Percentiles rank a stretch among this genome's conserved stretches.
Evolutionary conservation across 306 rosid species (phyloP).

Genomic region (Elaeagnus macrophylla): DNA sequence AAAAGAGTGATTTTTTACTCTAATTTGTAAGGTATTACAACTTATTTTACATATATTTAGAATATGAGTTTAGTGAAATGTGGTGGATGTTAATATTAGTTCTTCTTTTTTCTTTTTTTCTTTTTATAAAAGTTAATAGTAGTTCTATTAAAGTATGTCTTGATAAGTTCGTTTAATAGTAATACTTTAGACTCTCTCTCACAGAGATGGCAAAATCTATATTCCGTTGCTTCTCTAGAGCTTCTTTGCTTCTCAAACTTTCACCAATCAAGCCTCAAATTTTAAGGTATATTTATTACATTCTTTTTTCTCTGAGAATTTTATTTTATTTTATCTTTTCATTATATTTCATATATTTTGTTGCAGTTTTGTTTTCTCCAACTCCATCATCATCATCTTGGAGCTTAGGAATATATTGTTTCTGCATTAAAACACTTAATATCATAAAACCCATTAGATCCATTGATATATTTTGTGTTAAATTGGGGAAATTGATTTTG

Average conservation of each 20-base stretch:
- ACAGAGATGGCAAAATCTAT: slow-evolving; percentile 46
- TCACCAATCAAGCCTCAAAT: slow-evolving; percentile 17
- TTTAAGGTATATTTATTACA: slow-evolving; percentile 42
- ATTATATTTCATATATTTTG: background rate
- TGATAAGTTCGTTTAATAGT: too few relatives aligned
- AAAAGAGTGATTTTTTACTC: too few relatives aligned
- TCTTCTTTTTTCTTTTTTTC: too few relatives aligned
- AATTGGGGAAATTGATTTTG: background rate
- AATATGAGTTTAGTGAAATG: too few relatives aligned
- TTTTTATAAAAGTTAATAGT: too few relatives aligned
- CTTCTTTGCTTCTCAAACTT: slow-evolving; percentile 34
- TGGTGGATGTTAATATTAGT: too few relatives aligned
- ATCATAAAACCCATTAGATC: background rate
- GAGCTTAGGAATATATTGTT: background rate
- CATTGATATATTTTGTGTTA: background rate
- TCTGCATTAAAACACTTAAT: background rate
- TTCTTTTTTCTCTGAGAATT: background rate
- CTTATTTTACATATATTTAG: too few relatives aligned
- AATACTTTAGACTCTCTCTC: too few relatives aligned
- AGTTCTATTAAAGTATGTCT: too few relatives aligned
- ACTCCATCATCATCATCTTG: too few relatives aligned
- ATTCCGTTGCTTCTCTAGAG: slow-evolving; percentile 38
- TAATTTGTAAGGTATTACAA: too few relatives aligned
- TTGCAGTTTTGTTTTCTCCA: background rate
- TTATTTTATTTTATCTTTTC: background rate